Percentiles rank a stretch among this genome's conserved stretches.
phyloP scores from a whole-genome alignment of 441 rosid genomes.

The Corymbia citriodora region DNA sequence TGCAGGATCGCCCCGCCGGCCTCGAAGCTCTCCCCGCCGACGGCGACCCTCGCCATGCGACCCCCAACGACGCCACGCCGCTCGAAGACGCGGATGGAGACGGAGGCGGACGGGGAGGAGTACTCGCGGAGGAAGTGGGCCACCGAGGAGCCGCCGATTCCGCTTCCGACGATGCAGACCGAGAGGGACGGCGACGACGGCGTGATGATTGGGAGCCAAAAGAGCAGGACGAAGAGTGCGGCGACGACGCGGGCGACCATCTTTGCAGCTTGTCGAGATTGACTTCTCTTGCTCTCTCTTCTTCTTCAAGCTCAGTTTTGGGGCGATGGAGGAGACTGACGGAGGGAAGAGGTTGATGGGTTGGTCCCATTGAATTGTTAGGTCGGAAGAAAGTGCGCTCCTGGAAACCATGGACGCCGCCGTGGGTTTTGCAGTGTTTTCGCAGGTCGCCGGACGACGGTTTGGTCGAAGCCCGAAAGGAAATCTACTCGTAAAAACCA shows the following conservation, averaged over 20 bases:
- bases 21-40: constrained; percentile 63
- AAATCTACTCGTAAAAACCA: not conserved
- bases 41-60: constrained; percentile 65
- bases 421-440: not conserved
- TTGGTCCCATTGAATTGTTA: not conserved
- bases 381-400: not conserved
- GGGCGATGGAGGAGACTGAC: not conserved
- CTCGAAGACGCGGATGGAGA: constrained; percentile 55
- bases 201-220: constrained; percentile 11
- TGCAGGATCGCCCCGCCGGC: constrained; percentile 93
- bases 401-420: not conserved
- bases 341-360: not conserved
- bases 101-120: constrained; percentile 13
- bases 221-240: not conserved
- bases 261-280: not conserved
- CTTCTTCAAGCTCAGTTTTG: not conserved
- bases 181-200: constrained; percentile 1
- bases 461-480: not conserved
- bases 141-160: constrained; percentile 81
- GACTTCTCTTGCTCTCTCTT: not conserved
- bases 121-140: constrained; percentile 81
- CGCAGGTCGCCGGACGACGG: not conserved
- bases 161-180: constrained; percentile 75
- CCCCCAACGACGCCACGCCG: constrained; percentile 69
- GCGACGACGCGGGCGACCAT: not conserved